Evolutionary conservation across 805 yeast genomes (phyloP), one percentile per base, ranked within the genome.

Genomic region (Tetrapisispora iriomotensis): DNA sequence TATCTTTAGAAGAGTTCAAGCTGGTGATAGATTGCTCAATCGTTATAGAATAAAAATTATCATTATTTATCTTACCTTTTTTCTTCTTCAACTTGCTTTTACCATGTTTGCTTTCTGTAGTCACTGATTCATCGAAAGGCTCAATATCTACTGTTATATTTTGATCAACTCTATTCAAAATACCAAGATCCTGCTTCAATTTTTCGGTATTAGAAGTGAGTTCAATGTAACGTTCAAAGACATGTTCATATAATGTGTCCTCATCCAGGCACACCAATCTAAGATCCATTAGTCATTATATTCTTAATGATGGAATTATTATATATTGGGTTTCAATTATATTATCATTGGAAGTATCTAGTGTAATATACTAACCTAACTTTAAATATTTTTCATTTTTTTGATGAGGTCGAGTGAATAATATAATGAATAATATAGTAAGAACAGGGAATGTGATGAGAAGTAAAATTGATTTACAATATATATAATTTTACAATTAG

Each of bases 121-220:
- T 29, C 10, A 22, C 18, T 7, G 17, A 22, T n/a, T 37, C 35
- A 8, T 25, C 29, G 29, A 18, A 29, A 17, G 60, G 60, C 29
- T 50, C 56, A 28, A 61, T 49, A 20, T 53, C 53, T 1, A 58
- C 38, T 15, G 45, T 45, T 5, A 58, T 10, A 0, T 24, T 19
- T 2, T 35, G 34, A 4, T 23, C 17, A 2, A 37, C 28, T 29
- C 47, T 47, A 23, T 53, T 40, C 6, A 47, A 46, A 3, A 61
- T 58, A 8, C 65, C 65, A 25, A 61, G 35, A 43, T 61, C 65
- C 38, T 61, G 65, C 14, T 46, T 47, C 20, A 61, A 37, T 12
- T 28, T 36, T 6, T 45, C 48, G 0, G 46, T 25, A 18, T 50
- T 39, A 8, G 50, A 42, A 18, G 44, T 50, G 38, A 60, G 33